Evolutionary conservation across 371 early-diverging fungal species (phyloP).

Genomic region (Haplosporangium sp.): DNA sequence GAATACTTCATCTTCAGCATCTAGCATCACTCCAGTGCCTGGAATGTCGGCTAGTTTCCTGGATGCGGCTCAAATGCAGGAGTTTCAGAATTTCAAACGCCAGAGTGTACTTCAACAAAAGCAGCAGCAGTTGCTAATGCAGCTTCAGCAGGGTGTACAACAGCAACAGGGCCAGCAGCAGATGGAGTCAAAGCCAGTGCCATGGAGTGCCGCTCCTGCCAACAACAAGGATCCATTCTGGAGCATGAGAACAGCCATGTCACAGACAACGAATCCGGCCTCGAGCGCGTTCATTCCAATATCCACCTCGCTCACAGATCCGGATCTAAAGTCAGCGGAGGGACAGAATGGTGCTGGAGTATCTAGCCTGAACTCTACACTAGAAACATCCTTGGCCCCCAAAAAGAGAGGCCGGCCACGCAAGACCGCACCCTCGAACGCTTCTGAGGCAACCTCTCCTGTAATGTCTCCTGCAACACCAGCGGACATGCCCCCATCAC

Average conservation of each 20-base stretch:
- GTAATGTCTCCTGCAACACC: conserved; percentile 17
- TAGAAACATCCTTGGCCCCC: conserved; percentile 30
- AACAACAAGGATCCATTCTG: conserved; percentile 33
- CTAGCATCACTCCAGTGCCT: conserved; percentile 5
- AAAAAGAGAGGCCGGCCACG: conserved; percentile 55
- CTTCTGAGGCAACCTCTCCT: conserved; percentile 36
- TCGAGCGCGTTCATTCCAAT: conserved; percentile 43
- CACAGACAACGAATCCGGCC: conserved; percentile 35
- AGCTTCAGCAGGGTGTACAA: conserved; percentile 46
- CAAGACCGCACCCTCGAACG: conserved; percentile 10
- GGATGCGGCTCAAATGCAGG: conserved; percentile 52
- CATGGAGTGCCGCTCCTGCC: conserved; percentile 13
- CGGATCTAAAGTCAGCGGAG: neutral
- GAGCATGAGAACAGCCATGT: conserved; percentile 47
- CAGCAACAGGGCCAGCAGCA: conserved; percentile 16
- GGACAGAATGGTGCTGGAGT: neutral
- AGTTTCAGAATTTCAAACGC: conserved; percentile 49
- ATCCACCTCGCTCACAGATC: conserved; percentile 14
- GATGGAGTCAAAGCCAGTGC: conserved; percentile 20
- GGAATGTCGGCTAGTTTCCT: conserved; percentile 46
- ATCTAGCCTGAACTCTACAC: neutral
- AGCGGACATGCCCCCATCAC: conserved; percentile 9
- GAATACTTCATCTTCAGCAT: conserved; percentile 18
- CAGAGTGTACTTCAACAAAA: conserved; percentile 39
- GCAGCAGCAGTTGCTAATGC: conserved; percentile 43